These are phyloP conservation scores for Globisporangium ultimum DNA, from an alignment of 352 stramenopile species.

Conservation along the genomic window DNA sequence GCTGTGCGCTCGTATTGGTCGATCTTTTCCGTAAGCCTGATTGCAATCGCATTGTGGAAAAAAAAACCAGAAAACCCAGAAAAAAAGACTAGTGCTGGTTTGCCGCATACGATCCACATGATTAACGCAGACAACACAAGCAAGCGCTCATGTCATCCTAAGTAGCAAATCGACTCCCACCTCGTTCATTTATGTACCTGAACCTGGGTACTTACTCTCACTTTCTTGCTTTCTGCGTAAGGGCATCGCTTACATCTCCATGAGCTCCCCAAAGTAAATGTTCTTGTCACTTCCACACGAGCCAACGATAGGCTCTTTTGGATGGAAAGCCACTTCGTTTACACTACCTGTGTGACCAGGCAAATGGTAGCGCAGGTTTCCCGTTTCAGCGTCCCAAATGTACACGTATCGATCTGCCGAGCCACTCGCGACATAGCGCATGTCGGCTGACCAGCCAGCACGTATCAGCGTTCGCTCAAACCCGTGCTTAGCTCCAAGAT, in stretches of 20 bases:
- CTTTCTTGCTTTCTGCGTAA: neutral
- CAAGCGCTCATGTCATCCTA: too few relatives aligned
- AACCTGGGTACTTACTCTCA: neutral
- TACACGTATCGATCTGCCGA: conserved; percentile 92
- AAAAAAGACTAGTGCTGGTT: too few relatives aligned
- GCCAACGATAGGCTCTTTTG: conserved; percentile 76
- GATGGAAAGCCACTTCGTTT: conserved; percentile 92
- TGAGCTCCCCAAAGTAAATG: conserved; percentile 81
- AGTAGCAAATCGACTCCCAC: too few relatives aligned
- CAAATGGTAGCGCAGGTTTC: conserved; percentile 91
- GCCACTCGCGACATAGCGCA: conserved; percentile 84
- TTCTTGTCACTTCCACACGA: conserved; percentile 86
- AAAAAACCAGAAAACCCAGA: too few relatives aligned
- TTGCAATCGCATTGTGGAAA: too few relatives aligned
- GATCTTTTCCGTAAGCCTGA: too few relatives aligned
- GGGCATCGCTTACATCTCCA: conserved; percentile 28
- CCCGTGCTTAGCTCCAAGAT: conserved; percentile 87
- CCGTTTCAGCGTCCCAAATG: conserved; percentile 92
- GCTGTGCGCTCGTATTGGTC: too few relatives aligned
- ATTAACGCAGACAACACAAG: too few relatives aligned
- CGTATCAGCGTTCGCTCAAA: conserved; percentile 93
- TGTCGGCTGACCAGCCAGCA: conserved; percentile 88
- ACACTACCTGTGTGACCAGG: conserved; percentile 93
- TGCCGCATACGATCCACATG: too few relatives aligned
- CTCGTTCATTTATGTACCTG: neutral